Base-by-base conservation (phyloP, 257 asterid genomes). In the Scutellaria minor region DNA sequence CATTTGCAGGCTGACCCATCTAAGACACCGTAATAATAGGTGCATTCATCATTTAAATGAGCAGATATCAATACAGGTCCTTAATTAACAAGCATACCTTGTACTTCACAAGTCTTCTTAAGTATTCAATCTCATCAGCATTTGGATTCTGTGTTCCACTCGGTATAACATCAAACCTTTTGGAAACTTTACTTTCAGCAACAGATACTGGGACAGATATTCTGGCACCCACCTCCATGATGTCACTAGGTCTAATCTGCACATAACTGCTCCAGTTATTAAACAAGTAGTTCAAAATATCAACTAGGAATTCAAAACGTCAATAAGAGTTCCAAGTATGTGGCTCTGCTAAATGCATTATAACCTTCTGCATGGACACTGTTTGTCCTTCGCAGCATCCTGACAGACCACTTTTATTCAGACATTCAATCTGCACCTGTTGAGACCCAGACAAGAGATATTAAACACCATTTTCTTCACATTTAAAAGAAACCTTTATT, bases 111-210 rank as follows among this genome's bases (percentile, higher is more conserved):
- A 91, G 97, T 68, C 99, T 85, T 77, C 66, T 89, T 73, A 94
- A 70, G 84, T 94, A 94, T 53, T 83, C 83, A 63, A 94, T 94
- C 86, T 94, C 99, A 74, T 94, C 99, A 20, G 97, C 97, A 88
- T 94, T 94, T 57, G 97, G 99, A 71, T 87, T 81, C 44, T 83
- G 71, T 51, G 97, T 91, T 71, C 92, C 97, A 68, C 89, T 84
- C 6, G 99, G 97, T 77, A 89, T 91, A 61, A 90, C 88, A 77
- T 87, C 95, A 78, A 87, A 91, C 82, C 97, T 90, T 88, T 84
- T 91, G 53, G 90, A 85, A 48, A 91, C 75, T 74, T 69, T 89
- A 81, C 86, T 60, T 82, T 91, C 97, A 68, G 90, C 97, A 75
- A 88, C 74, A 47, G 97, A 80, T 69, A 89, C 87, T 20, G 99